Percentiles rank a stretch among this genome's conserved stretches.
phyloP scores from a whole-genome alignment of 345 rosid genomes.

The Cardamine chenopodiifolia region DNA sequence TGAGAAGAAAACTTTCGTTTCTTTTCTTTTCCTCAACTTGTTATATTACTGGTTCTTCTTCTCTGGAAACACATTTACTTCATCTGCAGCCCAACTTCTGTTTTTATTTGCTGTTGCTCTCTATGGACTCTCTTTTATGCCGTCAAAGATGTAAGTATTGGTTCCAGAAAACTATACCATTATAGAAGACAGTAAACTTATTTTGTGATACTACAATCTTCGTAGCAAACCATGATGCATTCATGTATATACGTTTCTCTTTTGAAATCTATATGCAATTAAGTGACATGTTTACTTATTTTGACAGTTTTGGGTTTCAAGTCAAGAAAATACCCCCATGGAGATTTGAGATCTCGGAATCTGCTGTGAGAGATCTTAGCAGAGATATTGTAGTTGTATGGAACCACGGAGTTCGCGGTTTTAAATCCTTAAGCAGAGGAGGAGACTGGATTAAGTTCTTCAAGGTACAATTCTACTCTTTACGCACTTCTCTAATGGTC shows the following conservation, averaged over 20 bases:
- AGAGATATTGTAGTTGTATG: slow-evolving; percentile 50
- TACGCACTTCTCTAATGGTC: background rate
- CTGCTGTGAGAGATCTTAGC: slow-evolving; percentile 51
- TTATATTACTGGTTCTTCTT: slow-evolving; percentile 80
- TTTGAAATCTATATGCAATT: slow-evolving; percentile 10
- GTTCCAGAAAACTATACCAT: background rate
- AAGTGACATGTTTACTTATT: slow-evolving; percentile 28
- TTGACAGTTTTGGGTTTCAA: slow-evolving; percentile 59
- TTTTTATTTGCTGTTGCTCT: slow-evolving; percentile 51
- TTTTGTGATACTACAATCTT: background rate
- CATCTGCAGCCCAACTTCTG: slow-evolving; percentile 73
- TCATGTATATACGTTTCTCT: slow-evolving; percentile 5
- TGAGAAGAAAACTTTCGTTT: slow-evolving; percentile 74
- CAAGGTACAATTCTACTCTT: slow-evolving; percentile 48
- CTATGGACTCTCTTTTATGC: slow-evolving; percentile 59
- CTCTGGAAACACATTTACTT: slow-evolving; percentile 67
- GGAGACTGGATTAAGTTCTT: slow-evolving; percentile 67
- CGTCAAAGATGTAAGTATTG: slow-evolving; percentile 64
- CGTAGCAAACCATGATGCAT: slow-evolving; percentile 11
- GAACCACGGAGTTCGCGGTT: slow-evolving; percentile 52
- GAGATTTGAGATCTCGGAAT: slow-evolving; percentile 61
- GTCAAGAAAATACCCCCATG: slow-evolving; percentile 52
- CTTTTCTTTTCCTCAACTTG: slow-evolving; percentile 55
- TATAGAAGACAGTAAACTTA: slow-evolving; percentile 7
- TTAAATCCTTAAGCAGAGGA: slow-evolving; percentile 59